Evolutionary conservation across 768 basidiomycete species (phyloP).

Genomic region (Tubosaeta sp.): DNA sequence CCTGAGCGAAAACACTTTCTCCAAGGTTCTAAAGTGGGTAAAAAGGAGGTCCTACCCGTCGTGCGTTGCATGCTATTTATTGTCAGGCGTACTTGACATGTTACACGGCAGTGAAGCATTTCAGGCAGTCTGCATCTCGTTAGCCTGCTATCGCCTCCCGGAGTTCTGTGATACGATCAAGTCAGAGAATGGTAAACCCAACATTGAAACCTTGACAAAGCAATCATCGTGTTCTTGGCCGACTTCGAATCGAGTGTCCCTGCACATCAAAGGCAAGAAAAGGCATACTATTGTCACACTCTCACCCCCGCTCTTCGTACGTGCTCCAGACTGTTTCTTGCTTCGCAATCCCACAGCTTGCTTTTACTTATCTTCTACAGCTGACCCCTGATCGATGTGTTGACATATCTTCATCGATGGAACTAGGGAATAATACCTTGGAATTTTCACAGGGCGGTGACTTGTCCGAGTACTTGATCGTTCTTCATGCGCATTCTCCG

Average conservation of each 20-base stretch:
- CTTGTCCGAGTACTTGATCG: conserved; percentile 42
- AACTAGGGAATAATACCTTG: conserved; percentile 39
- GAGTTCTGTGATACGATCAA: conserved; percentile 19
- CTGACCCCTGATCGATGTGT: conserved; percentile 45
- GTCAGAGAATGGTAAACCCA: conserved; percentile 8
- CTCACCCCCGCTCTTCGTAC: conserved; percentile 30
- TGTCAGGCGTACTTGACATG: background rate
- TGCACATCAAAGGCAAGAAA: conserved; percentile 8
- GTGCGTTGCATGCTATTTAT: conserved; percentile 27
- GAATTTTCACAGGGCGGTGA: conserved; percentile 41
- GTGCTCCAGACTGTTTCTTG: conserved; percentile 24
- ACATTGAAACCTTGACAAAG: conserved; percentile 21
- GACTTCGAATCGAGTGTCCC: conserved; percentile 16
- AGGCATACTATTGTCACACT: conserved; percentile 16
- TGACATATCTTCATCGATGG: conserved; percentile 47
- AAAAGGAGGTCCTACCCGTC: conserved; percentile 23
- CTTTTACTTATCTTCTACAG: conserved; percentile 24
- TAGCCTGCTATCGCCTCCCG: conserved; percentile 40
- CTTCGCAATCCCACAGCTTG: background rate
- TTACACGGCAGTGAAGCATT: conserved; percentile 29
- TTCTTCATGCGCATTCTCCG: conserved; percentile 48
- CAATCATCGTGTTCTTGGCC: conserved; percentile 44
- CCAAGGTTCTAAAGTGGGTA: conserved; percentile 35
- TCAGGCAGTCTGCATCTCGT: conserved; percentile 39
- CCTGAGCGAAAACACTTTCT: conserved; percentile 27